A percentile compares a stretch with the other conserved stretches of the same genome.
phyloP scores from a whole-genome alignment of 768 basidiomycete species.

The Coprinopsis sp. region DNA sequence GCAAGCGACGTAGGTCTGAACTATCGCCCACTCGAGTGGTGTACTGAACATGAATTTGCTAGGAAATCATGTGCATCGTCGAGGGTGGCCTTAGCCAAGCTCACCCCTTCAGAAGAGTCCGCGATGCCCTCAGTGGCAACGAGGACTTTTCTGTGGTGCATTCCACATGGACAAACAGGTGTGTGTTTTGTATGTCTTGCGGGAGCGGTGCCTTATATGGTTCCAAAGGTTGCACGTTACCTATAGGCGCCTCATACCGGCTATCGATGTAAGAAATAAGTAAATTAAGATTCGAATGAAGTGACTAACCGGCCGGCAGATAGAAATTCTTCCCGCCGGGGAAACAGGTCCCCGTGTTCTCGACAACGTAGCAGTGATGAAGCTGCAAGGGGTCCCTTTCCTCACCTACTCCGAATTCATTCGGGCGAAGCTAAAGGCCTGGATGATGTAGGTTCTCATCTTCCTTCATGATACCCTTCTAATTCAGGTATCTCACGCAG shows the following conservation, averaged over 20 bases:
- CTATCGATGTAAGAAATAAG: slow-evolving; percentile 58
- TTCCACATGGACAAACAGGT: slow-evolving; percentile 89
- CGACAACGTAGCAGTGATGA: slow-evolving; percentile 63
- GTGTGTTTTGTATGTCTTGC: slow-evolving; percentile 13
- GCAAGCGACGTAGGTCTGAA: slow-evolving; percentile 56
- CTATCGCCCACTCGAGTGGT: not conserved
- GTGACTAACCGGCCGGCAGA: slow-evolving; percentile 36
- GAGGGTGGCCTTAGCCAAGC: slow-evolving; percentile 58
- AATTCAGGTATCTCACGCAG: slow-evolving; percentile 31
- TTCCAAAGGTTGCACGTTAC: slow-evolving; percentile 60
- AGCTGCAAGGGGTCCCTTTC: slow-evolving; percentile 69
- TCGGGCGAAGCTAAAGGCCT: slow-evolving; percentile 77
- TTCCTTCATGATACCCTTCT: slow-evolving; percentile 14
- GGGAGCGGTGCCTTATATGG: slow-evolving; percentile 3
- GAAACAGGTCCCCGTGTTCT: slow-evolving; percentile 76
- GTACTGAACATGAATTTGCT: slow-evolving; percentile 10
- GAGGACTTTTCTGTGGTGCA: slow-evolving; percentile 62
- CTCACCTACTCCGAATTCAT: slow-evolving; percentile 83
- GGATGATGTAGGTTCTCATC: slow-evolving; percentile 61
- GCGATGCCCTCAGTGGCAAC: slow-evolving; percentile 65
- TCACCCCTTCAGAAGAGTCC: slow-evolving; percentile 76
- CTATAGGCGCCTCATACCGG: slow-evolving; percentile 71
- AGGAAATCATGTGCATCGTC: slow-evolving; percentile 87
- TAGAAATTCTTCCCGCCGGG: slow-evolving; percentile 79
- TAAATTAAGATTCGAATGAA: slow-evolving; percentile 5